Evolutionary conservation across 352 stramenopile genomes (phyloP).

Genomic region (Phytophthora nicotianae): DNA sequence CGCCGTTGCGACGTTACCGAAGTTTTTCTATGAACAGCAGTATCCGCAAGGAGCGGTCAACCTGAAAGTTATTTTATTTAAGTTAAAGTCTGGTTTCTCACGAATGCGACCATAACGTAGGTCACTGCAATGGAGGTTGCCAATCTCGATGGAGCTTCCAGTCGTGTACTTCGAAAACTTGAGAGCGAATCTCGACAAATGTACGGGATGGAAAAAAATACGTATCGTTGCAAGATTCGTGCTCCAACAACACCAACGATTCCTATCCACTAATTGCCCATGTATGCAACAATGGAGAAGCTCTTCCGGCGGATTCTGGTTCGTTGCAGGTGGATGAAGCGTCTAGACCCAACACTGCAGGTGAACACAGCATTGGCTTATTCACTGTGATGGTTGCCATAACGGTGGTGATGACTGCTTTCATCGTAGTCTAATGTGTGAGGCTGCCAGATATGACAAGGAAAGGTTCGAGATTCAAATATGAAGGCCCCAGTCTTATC

Average conservation of each 20-base stretch:
- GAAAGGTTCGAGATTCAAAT: background rate
- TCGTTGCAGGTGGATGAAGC: background rate
- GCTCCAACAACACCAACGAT: conserved; percentile 2
- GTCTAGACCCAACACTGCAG: background rate
- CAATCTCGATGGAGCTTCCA: conserved; percentile 3
- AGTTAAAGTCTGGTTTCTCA: background rate
- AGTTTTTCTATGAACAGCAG: conserved; percentile 6
- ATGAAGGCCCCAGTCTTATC: no score
- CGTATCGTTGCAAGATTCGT: background rate
- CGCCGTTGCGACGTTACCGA: background rate
- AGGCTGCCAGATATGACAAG: background rate
- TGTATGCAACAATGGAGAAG: conserved; percentile 8
- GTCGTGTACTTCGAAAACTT: conserved; percentile 6
- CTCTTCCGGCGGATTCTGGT: background rate
- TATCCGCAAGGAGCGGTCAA: conserved; percentile 8
- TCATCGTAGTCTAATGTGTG: background rate
- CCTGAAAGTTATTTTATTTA: background rate
- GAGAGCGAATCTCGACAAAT: conserved; percentile 6
- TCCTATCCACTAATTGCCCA: background rate
- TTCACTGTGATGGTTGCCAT: background rate
- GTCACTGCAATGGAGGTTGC: background rate
- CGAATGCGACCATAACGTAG: background rate
- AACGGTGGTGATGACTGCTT: background rate
- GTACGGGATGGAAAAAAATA: background rate
- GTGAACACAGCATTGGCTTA: background rate